Conservation (phyloP, 1,139 yeast species). For the Suhomyces yuchorum region DNA sequence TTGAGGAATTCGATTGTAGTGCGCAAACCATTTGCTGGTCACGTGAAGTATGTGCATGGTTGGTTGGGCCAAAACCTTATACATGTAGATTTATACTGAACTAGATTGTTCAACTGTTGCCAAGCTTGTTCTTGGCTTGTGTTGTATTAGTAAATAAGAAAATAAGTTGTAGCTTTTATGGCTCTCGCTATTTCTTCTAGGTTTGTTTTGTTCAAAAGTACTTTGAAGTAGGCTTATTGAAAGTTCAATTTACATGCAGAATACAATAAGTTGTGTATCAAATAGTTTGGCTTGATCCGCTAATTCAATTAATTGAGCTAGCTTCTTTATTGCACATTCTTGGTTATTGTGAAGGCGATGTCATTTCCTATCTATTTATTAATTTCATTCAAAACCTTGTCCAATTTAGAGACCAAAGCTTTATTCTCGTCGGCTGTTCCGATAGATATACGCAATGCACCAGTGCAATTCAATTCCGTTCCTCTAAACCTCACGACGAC, state of each 20-base stretch:
- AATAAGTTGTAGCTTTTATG: too few species aligned
- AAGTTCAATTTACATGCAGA: too few species aligned
- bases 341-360: too few species aligned
- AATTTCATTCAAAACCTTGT: constrained; percentile 21
- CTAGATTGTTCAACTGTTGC: too few species aligned
- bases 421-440: constrained; percentile 81
- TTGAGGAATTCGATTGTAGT: constrained; percentile 1
- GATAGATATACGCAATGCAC: constrained; percentile 82
- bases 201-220: not conserved
- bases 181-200: not conserved
- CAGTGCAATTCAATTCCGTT: constrained; percentile 81
- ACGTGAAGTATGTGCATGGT: not conserved
- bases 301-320: too few species aligned
- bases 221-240: too few species aligned
- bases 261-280: too few species aligned
- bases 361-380: constrained; percentile 9
- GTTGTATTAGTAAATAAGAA: too few species aligned
- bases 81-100: too few species aligned
- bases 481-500: constrained; percentile 94
- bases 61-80: not conserved
- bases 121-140: too few species aligned
- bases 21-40: not conserved
- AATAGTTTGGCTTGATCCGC: too few species aligned
- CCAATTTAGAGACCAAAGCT: constrained; percentile 53
- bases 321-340: too few species aligned